Conservation (phyloP, 2,329 filamentous ascomycete genomes). For the Amylocarpus encephaloides region DNA sequence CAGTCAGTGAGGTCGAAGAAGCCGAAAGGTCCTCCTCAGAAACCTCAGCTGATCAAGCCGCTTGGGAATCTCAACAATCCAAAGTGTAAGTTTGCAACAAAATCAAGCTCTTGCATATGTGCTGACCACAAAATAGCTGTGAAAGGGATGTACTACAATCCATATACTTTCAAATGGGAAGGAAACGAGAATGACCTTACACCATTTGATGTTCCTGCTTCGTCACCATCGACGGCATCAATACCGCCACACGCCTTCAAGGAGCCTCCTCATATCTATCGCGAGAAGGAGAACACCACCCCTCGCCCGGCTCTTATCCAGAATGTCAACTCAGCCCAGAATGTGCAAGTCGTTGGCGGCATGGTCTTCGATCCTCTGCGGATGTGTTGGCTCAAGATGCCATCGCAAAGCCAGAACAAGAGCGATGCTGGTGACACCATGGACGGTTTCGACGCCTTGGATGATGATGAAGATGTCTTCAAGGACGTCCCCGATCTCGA, state of each 20-base stretch:
- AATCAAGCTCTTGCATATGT: conserved; percentile 1
- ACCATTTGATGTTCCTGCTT: conserved; percentile 63
- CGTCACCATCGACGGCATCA: conserved; percentile 47
- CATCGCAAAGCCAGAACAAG: conserved; percentile 38
- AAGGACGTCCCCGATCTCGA: conserved; percentile 91
- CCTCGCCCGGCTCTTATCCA: conserved; percentile 78
- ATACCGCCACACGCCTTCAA: conserved; percentile 39
- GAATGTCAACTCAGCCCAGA: conserved; percentile 76
- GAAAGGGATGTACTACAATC: conserved; percentile 96
- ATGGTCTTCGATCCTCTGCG: conserved; percentile 97
- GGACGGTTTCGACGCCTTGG: conserved; percentile 62
- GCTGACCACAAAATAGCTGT: conserved; percentile 52
- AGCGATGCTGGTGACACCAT: conserved; percentile 50
- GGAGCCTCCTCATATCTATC: conserved; percentile 40
- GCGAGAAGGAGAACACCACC: conserved; percentile 53
- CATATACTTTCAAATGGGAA: conserved; percentile 82
- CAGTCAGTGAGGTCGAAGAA: conserved; percentile 49
- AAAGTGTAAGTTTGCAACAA: conserved; percentile 58
- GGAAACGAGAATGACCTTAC: conserved; percentile 84
- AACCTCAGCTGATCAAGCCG: conserved; percentile 85
- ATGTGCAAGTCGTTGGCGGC: conserved; percentile 88
- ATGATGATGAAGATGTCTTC: conserved; percentile 90
- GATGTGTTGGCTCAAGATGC: conserved; percentile 94
- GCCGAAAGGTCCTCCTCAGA: conserved; percentile 51
- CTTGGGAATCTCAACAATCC: conserved; percentile 68